Evolutionary conservation across 805 yeast genomes (phyloP).

Genomic region (Maudiozyma saulgeensis): DNA sequence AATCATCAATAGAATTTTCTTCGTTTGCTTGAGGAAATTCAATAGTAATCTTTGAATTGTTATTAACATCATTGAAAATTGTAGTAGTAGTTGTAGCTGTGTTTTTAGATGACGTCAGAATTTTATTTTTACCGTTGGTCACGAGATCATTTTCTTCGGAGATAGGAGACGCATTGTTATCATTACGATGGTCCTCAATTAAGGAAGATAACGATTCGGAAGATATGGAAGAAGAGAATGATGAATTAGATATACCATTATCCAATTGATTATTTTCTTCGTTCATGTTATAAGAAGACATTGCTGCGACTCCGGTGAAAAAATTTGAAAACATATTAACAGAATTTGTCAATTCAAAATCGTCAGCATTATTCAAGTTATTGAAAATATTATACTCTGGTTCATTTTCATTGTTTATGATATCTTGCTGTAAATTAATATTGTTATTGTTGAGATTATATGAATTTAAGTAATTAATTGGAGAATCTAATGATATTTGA

Average conservation of each 20-base stretch:
- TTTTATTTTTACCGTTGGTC: neutral
- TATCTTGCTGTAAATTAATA: neutral
- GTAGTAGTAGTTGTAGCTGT: neutral
- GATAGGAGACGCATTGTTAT: neutral
- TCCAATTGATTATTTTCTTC: neutral
- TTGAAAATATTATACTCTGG: neutral
- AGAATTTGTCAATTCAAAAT: neutral
- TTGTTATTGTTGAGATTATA: slow-evolving; percentile 1
- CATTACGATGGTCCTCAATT: neutral
- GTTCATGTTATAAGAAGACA: neutral
- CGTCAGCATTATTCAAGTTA: neutral
- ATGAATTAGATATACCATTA: neutral
- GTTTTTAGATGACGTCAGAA: neutral
- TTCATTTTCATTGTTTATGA: neutral
- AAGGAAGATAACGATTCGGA: slow-evolving; percentile 2
- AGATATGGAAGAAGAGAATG: neutral
- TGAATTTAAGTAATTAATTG: neutral
- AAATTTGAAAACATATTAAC: neutral
- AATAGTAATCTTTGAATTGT: neutral
- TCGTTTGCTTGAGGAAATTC: slow-evolving; percentile 1
- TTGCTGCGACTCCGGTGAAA: neutral
- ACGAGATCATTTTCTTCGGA: neutral
- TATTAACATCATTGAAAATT: neutral
- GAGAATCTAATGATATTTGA: neutral
- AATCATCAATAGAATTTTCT: neutral